Evolutionary conservation across 768 basidiomycete species (phyloP), one percentile per base, ranked within the genome.

Genomic region (Trametes maxima): DNA sequence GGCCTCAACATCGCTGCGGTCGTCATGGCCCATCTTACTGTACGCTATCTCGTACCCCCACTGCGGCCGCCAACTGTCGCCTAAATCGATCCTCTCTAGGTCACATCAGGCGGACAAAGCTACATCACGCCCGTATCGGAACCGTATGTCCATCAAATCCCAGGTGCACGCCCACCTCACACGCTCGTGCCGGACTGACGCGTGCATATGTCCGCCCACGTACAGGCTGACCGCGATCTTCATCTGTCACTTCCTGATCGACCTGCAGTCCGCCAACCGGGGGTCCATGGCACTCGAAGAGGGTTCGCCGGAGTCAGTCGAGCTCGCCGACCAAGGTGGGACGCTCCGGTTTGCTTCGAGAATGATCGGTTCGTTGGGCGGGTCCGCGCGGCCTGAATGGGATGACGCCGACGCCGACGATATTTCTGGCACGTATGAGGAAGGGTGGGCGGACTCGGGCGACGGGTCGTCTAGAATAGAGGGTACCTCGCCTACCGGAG

Each of bases 161-260:
- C 40, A 42, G 14, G 40, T 11, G n/a, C 40, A 13, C 12, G 3
- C 12, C 1, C 10, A 19, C 5, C 21, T 25, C 46, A 8, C 22
- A 24, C 46, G 5, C 21, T 25, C 19, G 11, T 12, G 14, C 10
- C 21, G 44, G 3, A 33, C 46, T 21, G 2, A 24, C 21, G 19
- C 11, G 28, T 12, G 21, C 25, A 24, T 24, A 13, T 12, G 46
- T 1, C 6, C 24, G 14, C 13, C 40, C 10, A 37, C n/a, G n/a
- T n/a, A n/a, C 56, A 57, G 56, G 4, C 25, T 39, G 0, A 48
- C 45, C 16, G 25, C 47, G 1, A 25, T 57, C 47, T 47, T 57
- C 37, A 22, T 57, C 14, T 57, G 28, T 7, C 56, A 47, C 37
- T 57, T 57, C 56, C 56, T 57, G 10, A 22, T 57, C 22, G 46